A percentile compares a stretch with the other conserved stretches of the same genome.
Conservation (phyloP, 2,329 filamentous ascomycete genomes). For the Alternaria longipes region DNA sequence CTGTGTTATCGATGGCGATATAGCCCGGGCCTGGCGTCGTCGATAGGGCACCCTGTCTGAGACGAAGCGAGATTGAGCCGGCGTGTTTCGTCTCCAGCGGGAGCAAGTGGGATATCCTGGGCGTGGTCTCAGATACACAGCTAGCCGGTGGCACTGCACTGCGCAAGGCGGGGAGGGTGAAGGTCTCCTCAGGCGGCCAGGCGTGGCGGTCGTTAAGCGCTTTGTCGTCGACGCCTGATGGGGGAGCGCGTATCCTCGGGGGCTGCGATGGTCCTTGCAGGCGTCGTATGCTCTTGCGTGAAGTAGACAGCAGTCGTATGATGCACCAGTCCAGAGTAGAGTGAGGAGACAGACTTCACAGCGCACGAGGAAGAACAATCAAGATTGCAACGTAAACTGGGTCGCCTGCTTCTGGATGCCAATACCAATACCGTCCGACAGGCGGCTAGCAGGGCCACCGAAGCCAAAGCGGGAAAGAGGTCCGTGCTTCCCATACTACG, state of each 20-base stretch:
- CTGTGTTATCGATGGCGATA: constrained; percentile 25
- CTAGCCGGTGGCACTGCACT: constrained; percentile 13
- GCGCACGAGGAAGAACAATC: background rate
- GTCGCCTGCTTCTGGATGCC: constrained; percentile 10
- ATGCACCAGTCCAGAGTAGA: background rate
- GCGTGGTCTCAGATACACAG: constrained; percentile 36
- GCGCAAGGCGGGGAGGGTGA: constrained; percentile 14
- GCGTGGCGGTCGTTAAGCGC: constrained; percentile 20
- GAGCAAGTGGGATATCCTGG: constrained; percentile 21
- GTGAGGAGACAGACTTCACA: background rate
- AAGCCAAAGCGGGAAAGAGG: constrained; percentile 20
- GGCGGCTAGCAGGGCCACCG: constrained; percentile 25
- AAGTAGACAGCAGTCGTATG: background rate
- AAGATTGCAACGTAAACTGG: constrained; percentile 4
- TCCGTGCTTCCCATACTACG: constrained; percentile 10
- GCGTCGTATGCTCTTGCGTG: background rate
- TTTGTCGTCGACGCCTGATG: constrained; percentile 20
- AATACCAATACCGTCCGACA: constrained; percentile 17
- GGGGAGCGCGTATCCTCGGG: constrained; percentile 15
- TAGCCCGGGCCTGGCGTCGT: constrained; percentile 20
- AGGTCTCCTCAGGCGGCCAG: constrained; percentile 13
- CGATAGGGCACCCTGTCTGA: constrained; percentile 42
- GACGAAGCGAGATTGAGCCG: constrained; percentile 52
- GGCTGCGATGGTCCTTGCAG: constrained; percentile 14
- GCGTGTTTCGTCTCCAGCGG: constrained; percentile 40